A percentile compares a stretch with the other conserved stretches of the same genome.
Evolutionary conservation across 2,329 filamentous ascomycete species (phyloP).

Genomic region (Didymella glomerata): DNA sequence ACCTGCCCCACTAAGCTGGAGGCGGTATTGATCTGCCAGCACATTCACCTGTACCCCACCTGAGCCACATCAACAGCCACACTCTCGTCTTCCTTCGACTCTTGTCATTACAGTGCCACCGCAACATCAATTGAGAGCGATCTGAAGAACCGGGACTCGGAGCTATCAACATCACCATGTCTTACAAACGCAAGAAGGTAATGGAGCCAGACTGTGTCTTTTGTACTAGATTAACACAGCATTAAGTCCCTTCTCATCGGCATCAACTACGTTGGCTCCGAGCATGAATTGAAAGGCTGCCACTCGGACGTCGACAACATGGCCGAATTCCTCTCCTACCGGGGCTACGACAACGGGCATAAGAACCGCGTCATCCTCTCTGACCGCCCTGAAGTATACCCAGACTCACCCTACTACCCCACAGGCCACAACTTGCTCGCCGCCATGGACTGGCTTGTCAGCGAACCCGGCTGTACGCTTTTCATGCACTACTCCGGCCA

Average conservation of each 20-base stretch:
- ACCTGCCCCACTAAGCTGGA: constrained; percentile 21
- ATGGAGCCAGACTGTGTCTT: too few relatives aligned
- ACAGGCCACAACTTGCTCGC: constrained; percentile 58
- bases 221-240: too few relatives aligned
- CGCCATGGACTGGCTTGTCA: constrained; percentile 67
- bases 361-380: constrained; percentile 57
- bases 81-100: not conserved
- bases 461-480: constrained; percentile 60
- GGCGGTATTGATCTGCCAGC: constrained; percentile 25
- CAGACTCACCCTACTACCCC: constrained; percentile 48
- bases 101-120: not conserved
- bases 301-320: constrained; percentile 61
- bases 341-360: constrained; percentile 54
- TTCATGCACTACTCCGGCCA: constrained; percentile 69
- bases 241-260: constrained; percentile 60
- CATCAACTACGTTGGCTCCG: constrained; percentile 60
- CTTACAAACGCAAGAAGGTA: constrained; percentile 43
- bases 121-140: not conserved
- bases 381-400: constrained; percentile 48
- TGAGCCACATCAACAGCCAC: constrained; percentile 21
- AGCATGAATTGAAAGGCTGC: constrained; percentile 59
- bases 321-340: constrained; percentile 55
- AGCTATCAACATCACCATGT: constrained; percentile 20
- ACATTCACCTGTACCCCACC: constrained; percentile 37
- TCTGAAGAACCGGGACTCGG: not conserved